A percentile compares a stretch with the other conserved stretches of the same genome.
Evolutionary conservation across 441 rosid genomes (phyloP).

Genomic region (Erodium texanum): DNA sequence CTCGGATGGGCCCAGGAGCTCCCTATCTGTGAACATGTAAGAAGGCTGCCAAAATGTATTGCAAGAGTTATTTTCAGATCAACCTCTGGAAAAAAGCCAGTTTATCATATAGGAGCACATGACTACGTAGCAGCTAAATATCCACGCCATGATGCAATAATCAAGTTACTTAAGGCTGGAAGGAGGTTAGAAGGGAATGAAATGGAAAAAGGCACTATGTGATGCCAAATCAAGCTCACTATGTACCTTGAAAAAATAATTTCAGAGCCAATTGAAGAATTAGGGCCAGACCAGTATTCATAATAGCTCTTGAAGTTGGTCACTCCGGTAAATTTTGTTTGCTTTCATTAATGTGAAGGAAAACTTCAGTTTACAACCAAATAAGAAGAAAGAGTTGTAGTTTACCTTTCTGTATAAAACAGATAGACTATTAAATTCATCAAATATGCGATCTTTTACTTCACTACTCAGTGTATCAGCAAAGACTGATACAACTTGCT

Average conservation of each 20-base stretch:
- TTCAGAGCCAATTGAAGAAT: neutral
- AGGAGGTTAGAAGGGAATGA: neutral
- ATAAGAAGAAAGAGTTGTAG: slow-evolving; percentile 12
- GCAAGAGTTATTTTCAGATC: slow-evolving; percentile 14
- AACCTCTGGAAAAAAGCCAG: neutral
- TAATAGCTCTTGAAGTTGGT: slow-evolving; percentile 1
- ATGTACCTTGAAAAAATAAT: neutral
- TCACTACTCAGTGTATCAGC: slow-evolving; percentile 98
- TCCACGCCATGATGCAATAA: slow-evolving; percentile 10
- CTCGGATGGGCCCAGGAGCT: slow-evolving; percentile 86
- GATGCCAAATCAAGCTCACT: too few relatives aligned
- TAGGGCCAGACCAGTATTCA: neutral
- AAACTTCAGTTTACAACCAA: neutral
- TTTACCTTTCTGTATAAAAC: slow-evolving; percentile 88
- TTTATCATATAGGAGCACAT: neutral
- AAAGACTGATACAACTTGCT: slow-evolving; percentile 95
- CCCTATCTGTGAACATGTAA: slow-evolving; percentile 93
- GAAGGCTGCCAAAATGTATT: slow-evolving; percentile 61
- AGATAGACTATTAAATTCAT: slow-evolving; percentile 91
- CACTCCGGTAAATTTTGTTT: neutral
- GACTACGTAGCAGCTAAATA: neutral
- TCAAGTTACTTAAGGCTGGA: neutral
- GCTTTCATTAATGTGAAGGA: neutral
- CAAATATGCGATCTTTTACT: slow-evolving; percentile 91
- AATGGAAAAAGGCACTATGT: neutral